Evolutionary conservation across 1,284 basidiomycete genomes (phyloP).

Genomic region (Trichosporon ovoides): DNA sequence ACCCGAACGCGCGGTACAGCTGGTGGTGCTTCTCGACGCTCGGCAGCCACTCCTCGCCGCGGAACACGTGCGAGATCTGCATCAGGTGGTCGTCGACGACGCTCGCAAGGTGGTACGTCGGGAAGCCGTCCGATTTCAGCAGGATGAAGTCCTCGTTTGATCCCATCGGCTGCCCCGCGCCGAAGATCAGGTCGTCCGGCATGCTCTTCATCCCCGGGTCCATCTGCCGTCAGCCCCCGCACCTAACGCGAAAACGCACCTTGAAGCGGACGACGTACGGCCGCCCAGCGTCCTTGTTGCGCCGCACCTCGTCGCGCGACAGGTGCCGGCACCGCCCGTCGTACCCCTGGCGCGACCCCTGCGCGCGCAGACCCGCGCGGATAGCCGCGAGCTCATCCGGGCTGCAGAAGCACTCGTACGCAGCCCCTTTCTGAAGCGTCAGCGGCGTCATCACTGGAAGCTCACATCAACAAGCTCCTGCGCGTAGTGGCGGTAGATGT

Average conservation of each 20-base stretch:
- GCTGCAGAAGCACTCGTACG: conserved; percentile 93
- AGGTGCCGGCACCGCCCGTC: conserved; percentile 79
- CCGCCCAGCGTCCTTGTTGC: conserved; percentile 68
- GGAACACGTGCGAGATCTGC: conserved; percentile 89
- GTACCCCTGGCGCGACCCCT: conserved; percentile 71
- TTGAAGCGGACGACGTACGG: conserved; percentile 80
- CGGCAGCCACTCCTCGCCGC: conserved; percentile 98
- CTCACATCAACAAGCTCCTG: conserved; percentile 68
- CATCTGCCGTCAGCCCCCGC: conserved; percentile 16
- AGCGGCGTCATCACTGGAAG: neutral
- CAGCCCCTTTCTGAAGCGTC: conserved; percentile 64
- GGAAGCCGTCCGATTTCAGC: conserved; percentile 85
- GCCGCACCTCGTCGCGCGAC: conserved; percentile 73
- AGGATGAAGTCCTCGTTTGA: conserved; percentile 76
- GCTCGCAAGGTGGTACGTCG: conserved; percentile 94
- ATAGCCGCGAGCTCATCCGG: conserved; percentile 62
- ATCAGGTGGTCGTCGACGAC: conserved; percentile 95
- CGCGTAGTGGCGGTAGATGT: conserved; percentile 72
- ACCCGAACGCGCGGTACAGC: conserved; percentile 72
- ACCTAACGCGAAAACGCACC: conserved; percentile 52
- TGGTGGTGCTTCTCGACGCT: conserved; percentile 90
- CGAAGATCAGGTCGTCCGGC: conserved; percentile 32
- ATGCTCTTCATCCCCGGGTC: conserved; percentile 19
- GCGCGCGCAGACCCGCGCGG: conserved; percentile 61
- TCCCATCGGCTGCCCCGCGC: conserved; percentile 27